Evolutionary conservation across 106 monocot species (phyloP).

Genomic region (Dendrobium chrysotoxum): DNA sequence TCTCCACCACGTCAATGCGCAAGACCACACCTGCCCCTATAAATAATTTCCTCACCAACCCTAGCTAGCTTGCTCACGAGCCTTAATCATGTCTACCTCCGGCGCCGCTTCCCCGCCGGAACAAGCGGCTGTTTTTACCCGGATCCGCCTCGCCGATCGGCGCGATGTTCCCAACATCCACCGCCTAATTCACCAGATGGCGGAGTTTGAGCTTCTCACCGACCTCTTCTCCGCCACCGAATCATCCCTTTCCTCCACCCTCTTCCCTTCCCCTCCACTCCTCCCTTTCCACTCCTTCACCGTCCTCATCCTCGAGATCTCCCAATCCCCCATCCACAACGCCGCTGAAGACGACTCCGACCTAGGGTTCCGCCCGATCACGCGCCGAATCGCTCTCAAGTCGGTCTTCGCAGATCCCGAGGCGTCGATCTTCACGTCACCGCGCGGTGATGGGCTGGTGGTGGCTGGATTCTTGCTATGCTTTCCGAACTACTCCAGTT

Average conservation of each 20-base stretch:
- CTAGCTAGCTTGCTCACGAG: too few relatives aligned
- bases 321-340: slow-evolving; percentile 23
- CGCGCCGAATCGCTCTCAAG: slow-evolving; percentile 28
- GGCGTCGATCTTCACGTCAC: slow-evolving; percentile 26
- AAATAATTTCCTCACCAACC: too few relatives aligned
- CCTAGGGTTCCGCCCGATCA: slow-evolving; percentile 18
- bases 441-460: slow-evolving; percentile 20
- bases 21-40: too few relatives aligned
- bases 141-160: slow-evolving; percentile 61
- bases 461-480: slow-evolving; percentile 77
- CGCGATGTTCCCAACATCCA: slow-evolving; percentile 70
- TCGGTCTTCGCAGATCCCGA: slow-evolving; percentile 47
- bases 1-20: too few relatives aligned
- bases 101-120: slow-evolving; percentile 3
- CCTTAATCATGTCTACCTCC: slow-evolving; percentile 9
- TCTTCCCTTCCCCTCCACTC: slow-evolving; percentile 60
- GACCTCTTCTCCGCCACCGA: slow-evolving; percentile 90
- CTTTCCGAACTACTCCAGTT: slow-evolving; percentile 90
- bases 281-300: slow-evolving; percentile 84
- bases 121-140: slow-evolving; percentile 16
- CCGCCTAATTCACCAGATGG: slow-evolving; percentile 81
- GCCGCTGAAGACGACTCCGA: neutral
- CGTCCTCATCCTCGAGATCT: slow-evolving; percentile 80
- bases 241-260: slow-evolving; percentile 55
- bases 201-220: slow-evolving; percentile 68